These are phyloP conservation scores for Paralagenidium karlingii DNA, from an alignment of 352 stramenopile genomes.

Conservation along the genomic window DNA sequence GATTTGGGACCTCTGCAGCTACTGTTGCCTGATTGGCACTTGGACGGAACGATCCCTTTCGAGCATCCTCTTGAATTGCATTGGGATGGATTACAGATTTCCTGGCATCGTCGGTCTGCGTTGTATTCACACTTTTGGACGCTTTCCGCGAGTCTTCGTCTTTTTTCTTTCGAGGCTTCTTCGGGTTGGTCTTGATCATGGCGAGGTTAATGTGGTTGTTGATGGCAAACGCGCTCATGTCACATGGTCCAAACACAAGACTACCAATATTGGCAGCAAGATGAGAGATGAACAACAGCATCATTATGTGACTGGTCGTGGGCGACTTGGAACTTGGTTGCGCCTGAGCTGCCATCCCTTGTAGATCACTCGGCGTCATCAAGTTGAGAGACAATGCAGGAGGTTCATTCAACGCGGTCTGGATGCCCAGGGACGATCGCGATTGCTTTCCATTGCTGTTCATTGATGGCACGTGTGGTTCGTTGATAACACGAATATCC, in stretches of 20 bases:
- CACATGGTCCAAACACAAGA: conserved; percentile 42
- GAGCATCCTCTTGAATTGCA: not conserved
- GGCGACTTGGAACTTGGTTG: conserved; percentile 14
- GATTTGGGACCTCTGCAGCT: too few relatives aligned
- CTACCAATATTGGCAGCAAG: conserved; percentile 31
- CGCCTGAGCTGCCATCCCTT: not conserved
- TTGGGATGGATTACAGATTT: conserved; percentile 1
- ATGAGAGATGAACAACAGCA: conserved; percentile 27
- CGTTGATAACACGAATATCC: too few relatives aligned
- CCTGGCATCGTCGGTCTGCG: conserved; percentile 2
- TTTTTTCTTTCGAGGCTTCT: conserved; percentile 2
- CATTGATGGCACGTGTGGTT: too few relatives aligned
- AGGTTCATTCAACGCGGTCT: conserved; percentile 1
- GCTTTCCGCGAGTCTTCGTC: not conserved
- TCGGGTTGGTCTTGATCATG: not conserved
- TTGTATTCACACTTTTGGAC: conserved; percentile 1
- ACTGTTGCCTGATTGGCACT: too few relatives aligned
- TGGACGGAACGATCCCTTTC: conserved; percentile 5
- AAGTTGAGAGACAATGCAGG: too few relatives aligned
- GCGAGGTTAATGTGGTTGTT: conserved; percentile 12
- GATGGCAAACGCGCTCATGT: conserved; percentile 45
- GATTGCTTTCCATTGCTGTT: conserved; percentile 26
- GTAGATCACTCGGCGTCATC: conserved; percentile 1
- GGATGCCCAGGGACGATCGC: conserved; percentile 2
- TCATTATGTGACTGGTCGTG: conserved; percentile 20